Evolutionary conservation across 148 eudicot genomes (phyloP).

Genomic region (Rhododendron ferrugineum): DNA sequence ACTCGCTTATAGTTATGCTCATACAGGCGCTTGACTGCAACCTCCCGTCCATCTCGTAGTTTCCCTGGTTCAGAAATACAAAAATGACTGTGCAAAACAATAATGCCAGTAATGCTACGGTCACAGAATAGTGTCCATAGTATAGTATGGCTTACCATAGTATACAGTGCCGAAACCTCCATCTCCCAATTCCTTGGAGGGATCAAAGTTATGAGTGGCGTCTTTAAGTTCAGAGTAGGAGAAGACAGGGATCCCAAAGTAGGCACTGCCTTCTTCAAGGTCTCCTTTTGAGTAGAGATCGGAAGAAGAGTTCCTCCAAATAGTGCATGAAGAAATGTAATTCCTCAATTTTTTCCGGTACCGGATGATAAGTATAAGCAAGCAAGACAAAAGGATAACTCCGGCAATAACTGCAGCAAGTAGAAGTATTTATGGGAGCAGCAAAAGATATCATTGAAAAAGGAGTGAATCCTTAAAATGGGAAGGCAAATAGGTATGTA

Average conservation of each 20-base stretch:
- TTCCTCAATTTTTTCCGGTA: too few relatives aligned
- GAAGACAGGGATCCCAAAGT: conserved; percentile 2
- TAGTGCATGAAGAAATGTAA: too few relatives aligned
- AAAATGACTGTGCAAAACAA: background rate
- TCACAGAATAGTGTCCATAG: background rate
- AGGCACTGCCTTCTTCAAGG: background rate
- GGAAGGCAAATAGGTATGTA: too few relatives aligned
- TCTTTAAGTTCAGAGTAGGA: background rate
- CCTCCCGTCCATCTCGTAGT: background rate
- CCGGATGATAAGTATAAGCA: too few relatives aligned
- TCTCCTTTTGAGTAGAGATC: background rate
- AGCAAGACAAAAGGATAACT: too few relatives aligned
- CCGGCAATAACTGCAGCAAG: too few relatives aligned
- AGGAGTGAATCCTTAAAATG: too few relatives aligned
- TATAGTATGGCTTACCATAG: conserved; percentile 23
- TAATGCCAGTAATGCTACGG: background rate
- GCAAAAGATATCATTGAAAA: too few relatives aligned
- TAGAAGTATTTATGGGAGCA: too few relatives aligned
- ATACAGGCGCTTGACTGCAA: conserved; percentile 1
- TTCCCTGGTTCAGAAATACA: background rate
- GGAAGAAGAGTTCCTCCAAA: background rate
- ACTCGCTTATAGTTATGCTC: conserved; percentile 2
- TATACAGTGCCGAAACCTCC: conserved; percentile 31
- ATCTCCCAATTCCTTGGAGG: too few relatives aligned
- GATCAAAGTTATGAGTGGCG: too few relatives aligned